A percentile compares a stretch with the other conserved stretches of the same genome.
Conservation (phyloP, 2,329 filamentous ascomycete genomes). For the Pyrenophora tritici-repentis region DNA sequence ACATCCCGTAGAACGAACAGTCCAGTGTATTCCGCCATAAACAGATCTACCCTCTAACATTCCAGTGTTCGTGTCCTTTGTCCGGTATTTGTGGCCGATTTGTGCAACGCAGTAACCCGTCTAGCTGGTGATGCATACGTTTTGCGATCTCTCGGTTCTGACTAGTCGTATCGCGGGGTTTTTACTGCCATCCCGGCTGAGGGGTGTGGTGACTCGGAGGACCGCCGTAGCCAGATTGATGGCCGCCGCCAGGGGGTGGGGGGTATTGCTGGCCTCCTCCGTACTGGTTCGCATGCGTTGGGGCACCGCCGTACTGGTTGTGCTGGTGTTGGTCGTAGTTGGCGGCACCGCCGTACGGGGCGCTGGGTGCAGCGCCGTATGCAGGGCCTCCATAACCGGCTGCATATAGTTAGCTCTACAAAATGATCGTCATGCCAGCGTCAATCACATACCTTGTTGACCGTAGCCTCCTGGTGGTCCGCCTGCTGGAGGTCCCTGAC, state of each 20-base stretch:
- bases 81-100: no score
- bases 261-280: constrained; percentile 23
- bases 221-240: constrained; percentile 18
- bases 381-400: constrained; percentile 42
- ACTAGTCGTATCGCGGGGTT: background rate
- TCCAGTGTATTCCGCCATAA: no score
- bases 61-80: no score
- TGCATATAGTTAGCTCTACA: constrained; percentile 10
- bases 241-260: constrained; percentile 15
- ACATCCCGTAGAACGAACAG: no score
- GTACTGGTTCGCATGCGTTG: constrained; percentile 20
- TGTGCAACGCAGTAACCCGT: background rate
- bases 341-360: constrained; percentile 33
- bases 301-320: constrained; percentile 28
- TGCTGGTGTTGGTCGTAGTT: constrained; percentile 43
- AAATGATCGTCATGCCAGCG: background rate
- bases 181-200: constrained; percentile 34
- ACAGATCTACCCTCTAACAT: no score
- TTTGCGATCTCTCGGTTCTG: background rate
- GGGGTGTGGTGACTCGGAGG: constrained; percentile 16
- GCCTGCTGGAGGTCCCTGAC: constrained; percentile 11
- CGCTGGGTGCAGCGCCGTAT: constrained; percentile 21
- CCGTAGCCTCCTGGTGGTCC: constrained; percentile 28
- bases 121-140: background rate
- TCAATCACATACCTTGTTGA: constrained; percentile 24